phyloP scores from a whole-genome alignment of 2,329 filamentous ascomycete genomes.

The Nemania bipapillata region DNA sequence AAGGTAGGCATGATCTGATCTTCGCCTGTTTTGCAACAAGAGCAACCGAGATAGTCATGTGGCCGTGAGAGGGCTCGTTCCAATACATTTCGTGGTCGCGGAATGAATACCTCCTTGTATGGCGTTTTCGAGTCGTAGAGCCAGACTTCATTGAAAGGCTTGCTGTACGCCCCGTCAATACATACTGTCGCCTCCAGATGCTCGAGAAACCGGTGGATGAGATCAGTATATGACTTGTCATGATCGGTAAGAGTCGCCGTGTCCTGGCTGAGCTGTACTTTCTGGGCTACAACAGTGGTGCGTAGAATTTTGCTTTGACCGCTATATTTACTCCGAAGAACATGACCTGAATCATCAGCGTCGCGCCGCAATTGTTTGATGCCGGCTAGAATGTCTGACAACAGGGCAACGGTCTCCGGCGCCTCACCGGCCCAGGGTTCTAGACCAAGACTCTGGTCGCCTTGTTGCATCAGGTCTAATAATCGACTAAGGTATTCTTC shows the following conservation, averaged over 20 bases:
- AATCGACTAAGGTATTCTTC: conserved; percentile 58
- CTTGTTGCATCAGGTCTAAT: conserved; percentile 52
- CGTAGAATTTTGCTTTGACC: conserved; percentile 75
- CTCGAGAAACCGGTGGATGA: conserved; percentile 68
- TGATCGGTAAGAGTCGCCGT: conserved; percentile 75
- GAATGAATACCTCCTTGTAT: conserved; percentile 78
- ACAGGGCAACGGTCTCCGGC: conserved; percentile 48
- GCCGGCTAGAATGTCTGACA: conserved; percentile 58
- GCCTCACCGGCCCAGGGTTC: conserved; percentile 51
- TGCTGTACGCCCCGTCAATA: conserved; percentile 55
- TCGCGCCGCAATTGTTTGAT: conserved; percentile 60
- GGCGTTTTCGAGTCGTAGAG: conserved; percentile 78
- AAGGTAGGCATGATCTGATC: conserved; percentile 68
- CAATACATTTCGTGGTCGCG: conserved; percentile 74
- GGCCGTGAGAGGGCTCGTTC: conserved; percentile 77
- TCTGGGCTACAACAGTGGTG: conserved; percentile 82
- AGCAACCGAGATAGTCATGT: conserved; percentile 80
- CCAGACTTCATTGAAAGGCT: conserved; percentile 77
- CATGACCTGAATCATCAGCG: conserved; percentile 58
- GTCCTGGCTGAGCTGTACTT: conserved; percentile 81
- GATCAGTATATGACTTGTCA: conserved; percentile 74
- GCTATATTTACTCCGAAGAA: conserved; percentile 79
- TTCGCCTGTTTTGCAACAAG: conserved; percentile 68
- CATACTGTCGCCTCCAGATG: conserved; percentile 56
- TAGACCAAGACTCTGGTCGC: conserved; percentile 54